Evolutionary conservation across 2,329 filamentous ascomycete genomes (phyloP), one percentile per base, ranked within the genome.

Genomic region (Clathrospora elynae): DNA sequence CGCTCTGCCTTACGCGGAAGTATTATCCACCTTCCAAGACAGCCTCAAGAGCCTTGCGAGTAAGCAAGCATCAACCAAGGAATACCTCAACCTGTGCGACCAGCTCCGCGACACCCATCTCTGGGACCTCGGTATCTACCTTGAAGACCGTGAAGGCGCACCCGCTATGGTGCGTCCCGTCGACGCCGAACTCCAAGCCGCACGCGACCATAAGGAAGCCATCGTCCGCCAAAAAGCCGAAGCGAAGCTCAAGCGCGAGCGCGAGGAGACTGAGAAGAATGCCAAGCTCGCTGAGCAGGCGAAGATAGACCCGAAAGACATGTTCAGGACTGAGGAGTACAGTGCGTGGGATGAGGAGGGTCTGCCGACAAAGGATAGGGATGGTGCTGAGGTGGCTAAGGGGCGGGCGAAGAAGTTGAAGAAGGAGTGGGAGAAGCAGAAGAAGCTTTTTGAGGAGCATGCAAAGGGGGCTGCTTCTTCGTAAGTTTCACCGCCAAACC

Each of bases 361-460:
- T 0, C 50, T 96, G 51, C 91, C 92, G 2, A 87, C 81, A 0
- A 88, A 84, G 71, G 82, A 90, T 66, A 84, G 82, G 49, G 84
- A 88, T 20, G 90, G 90, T 0, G 84, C 83, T 48, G 89, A 95
- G 56, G 78, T 96, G 24, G 81, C 88, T 4, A 96, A 96, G 77
- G 87, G 80, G 46, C 81, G 84, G 63, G 64, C 74, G 35, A 96
- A 96, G 79, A 91, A 89, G 75, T 70, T 96, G 57, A 85, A 78
- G 73, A 96, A 96, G 77, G 85, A 90, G 42, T 95, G 88, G 88
- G 87, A 95, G 59, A 84, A 79, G 66, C 92, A 96, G 75, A 93
- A 90, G 78, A 95, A 92, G 78, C 69, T 81, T 45, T 85, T 91
- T 67, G 86, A 91, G 16, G 65, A 69, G 51, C 46, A 61, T 40